Conservation (phyloP, 176 grass and related monocot genomes). For the Bothriochloa decipiens region DNA sequence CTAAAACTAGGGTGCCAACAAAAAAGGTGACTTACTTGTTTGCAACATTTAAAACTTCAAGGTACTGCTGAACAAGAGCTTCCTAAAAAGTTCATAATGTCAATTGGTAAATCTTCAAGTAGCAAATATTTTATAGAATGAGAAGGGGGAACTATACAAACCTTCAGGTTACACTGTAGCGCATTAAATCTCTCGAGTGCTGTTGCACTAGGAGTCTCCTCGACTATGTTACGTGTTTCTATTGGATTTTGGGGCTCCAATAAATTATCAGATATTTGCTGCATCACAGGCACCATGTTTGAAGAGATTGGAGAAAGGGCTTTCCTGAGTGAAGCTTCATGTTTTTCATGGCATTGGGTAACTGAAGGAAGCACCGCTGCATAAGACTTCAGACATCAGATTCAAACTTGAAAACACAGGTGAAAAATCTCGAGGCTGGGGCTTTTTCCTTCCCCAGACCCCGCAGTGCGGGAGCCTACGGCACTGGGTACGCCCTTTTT, state of each 20-base stretch:
- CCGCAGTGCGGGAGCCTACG: too few species aligned
- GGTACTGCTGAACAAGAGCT: slow-evolving; percentile 77
- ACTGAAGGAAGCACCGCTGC: slow-evolving; percentile 39
- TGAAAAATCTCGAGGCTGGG: background rate
- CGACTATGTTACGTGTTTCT: slow-evolving; percentile 28
- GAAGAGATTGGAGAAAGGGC: slow-evolving; percentile 78
- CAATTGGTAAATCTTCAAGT: slow-evolving; percentile 29
- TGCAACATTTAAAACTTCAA: slow-evolving; percentile 77
- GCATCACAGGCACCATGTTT: slow-evolving; percentile 39
- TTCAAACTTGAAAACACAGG: background rate
- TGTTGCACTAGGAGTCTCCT: slow-evolving; percentile 49
- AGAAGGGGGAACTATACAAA: slow-evolving; percentile 22
- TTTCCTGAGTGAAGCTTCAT: slow-evolving; percentile 66
- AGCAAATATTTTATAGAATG: slow-evolving; percentile 28
- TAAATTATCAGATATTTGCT: slow-evolving; percentile 34
- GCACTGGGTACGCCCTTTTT: too few species aligned
- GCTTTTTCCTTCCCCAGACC: too few species aligned
- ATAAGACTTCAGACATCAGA: slow-evolving; percentile 27
- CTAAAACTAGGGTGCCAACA: background rate
- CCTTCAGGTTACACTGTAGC: slow-evolving; percentile 68
- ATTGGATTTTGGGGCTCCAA: slow-evolving; percentile 62
- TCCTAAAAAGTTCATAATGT: slow-evolving; percentile 54
- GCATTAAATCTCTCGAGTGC: slow-evolving; percentile 79
- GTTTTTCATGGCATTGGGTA: slow-evolving; percentile 53
- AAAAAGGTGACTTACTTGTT: slow-evolving; percentile 70